Conservation (phyloP, 2,329 filamentous ascomycete species). For the Endoconidiophora laricicola region DNA sequence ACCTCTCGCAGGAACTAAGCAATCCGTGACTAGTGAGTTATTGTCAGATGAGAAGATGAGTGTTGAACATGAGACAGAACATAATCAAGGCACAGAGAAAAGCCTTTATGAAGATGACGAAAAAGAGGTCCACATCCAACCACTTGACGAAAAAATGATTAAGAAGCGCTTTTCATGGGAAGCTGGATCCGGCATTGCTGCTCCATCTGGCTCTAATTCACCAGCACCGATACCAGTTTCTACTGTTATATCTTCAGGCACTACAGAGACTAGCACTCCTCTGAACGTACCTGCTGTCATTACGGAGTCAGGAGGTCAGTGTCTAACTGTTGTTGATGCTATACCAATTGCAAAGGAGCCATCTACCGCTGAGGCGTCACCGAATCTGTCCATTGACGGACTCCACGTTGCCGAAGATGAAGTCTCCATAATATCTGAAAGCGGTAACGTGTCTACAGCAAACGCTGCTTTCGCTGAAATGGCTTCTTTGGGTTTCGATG, state of each 20-base stretch:
- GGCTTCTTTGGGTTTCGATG: too few relatives aligned
- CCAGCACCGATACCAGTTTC: not conserved
- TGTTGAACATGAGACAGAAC: slow-evolving; percentile 3
- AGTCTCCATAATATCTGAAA: not conserved
- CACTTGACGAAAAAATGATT: not conserved
- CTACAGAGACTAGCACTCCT: not conserved
- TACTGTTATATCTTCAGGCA: not conserved
- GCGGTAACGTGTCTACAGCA: not conserved
- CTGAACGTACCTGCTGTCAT: not conserved
- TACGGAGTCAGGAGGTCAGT: not conserved
- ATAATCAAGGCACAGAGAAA: not conserved
- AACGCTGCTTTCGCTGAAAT: too few relatives aligned
- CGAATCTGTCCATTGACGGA: not conserved
- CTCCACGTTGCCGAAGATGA: too few relatives aligned
- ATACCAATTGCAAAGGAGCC: not conserved
- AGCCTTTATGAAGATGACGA: not conserved
- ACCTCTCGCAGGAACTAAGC: not conserved
- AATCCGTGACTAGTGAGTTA: not conserved
- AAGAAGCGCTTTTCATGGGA: slow-evolving; percentile 11
- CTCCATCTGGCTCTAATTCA: not conserved
- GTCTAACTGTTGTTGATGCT: not conserved
- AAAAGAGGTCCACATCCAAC: not conserved
- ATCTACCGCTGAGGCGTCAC: not conserved
- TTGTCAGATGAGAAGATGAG: slow-evolving; percentile 9
- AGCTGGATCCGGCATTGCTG: not conserved